A percentile compares a stretch with the other conserved stretches of the same genome.
Conservation (phyloP, 371 early-diverging fungal species). For the Mortierella sp. region DNA sequence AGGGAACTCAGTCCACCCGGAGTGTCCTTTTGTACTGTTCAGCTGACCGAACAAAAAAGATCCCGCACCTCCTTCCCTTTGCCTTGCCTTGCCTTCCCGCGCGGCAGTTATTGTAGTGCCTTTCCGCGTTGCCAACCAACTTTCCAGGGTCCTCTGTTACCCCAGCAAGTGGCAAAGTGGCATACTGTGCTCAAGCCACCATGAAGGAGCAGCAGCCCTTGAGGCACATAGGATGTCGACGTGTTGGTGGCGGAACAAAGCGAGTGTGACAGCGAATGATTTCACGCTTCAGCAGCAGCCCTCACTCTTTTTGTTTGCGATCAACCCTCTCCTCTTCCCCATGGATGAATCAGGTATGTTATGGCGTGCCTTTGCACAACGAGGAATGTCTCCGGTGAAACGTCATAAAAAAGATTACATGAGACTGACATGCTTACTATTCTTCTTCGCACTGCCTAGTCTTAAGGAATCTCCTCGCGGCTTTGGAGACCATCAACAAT, state of each 20-base stretch:
- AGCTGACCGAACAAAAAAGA: slow-evolving; percentile 2
- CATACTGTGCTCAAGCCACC: background rate
- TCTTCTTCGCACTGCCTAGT: slow-evolving; percentile 18
- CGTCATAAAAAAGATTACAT: background rate
- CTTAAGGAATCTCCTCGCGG: slow-evolving; percentile 46
- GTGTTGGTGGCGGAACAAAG: background rate
- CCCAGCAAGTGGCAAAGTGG: too few species aligned
- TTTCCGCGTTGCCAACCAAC: background rate
- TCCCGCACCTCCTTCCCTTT: background rate
- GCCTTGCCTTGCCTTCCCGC: background rate
- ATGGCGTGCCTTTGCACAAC: background rate
- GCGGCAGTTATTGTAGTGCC: background rate
- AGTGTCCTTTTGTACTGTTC: background rate
- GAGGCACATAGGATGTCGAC: too few species aligned
- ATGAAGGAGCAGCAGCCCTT: too few species aligned
- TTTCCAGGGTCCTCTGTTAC: background rate
- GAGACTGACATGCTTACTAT: background rate
- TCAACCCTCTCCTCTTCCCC: background rate
- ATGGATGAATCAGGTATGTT: slow-evolving; percentile 4
- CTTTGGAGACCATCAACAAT: slow-evolving; percentile 62
- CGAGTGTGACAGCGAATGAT: background rate
- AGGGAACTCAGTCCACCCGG: background rate
- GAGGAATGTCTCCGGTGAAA: background rate
- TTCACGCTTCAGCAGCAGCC: background rate
- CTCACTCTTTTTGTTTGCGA: background rate